Percentiles rank a stretch among this genome's conserved stretches.
Conservation (phyloP, 345 rosid species). For the Angophora floribunda region DNA sequence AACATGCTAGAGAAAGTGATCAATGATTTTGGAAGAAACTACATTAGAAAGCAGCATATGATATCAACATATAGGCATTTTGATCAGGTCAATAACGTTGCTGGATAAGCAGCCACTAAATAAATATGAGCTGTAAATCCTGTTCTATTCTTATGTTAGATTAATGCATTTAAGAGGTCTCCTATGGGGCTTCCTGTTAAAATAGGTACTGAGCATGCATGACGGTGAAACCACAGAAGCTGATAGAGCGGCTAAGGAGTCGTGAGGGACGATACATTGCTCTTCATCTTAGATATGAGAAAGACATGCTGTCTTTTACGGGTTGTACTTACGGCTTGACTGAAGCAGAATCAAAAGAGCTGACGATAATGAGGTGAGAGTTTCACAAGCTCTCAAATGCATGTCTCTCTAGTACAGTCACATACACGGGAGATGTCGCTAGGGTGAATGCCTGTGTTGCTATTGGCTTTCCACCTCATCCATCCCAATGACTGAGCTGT, state of each 20-base stretch:
- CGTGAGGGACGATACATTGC: slow-evolving; percentile 73
- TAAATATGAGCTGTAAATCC: background rate
- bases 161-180: slow-evolving; percentile 70
- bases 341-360: slow-evolving; percentile 74
- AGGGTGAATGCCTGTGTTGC: background rate
- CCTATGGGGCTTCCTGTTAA: slow-evolving; percentile 89
- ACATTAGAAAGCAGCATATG: background rate
- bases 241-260: slow-evolving; percentile 80
- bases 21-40: background rate
- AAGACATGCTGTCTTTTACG: slow-evolving; percentile 94
- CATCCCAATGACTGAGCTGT: background rate
- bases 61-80: background rate
- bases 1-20: background rate
- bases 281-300: slow-evolving; percentile 92
- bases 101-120: background rate
- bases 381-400: background rate
- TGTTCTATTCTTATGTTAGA: background rate
- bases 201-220: slow-evolving; percentile 79
- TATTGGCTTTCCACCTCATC: background rate
- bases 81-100: background rate
- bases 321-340: slow-evolving; percentile 87
- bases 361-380: slow-evolving; percentile 67
- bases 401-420: background rate
- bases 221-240: slow-evolving; percentile 91
- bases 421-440: background rate